Conservation (phyloP, 352 stramenopile species). For the Pythium phragmitis region DNA sequence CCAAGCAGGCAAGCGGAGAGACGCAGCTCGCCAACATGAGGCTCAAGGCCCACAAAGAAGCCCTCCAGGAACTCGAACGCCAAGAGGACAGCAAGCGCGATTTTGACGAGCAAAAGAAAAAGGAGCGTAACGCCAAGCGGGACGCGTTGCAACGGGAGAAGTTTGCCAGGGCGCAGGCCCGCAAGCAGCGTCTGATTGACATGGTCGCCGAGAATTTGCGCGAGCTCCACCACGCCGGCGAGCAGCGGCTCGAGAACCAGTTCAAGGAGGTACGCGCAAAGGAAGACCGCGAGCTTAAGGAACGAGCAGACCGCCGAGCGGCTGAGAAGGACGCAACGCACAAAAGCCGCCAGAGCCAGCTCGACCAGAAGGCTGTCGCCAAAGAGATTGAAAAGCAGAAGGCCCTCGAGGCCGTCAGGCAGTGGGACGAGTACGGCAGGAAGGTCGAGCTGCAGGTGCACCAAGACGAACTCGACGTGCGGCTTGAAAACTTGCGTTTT, state of each 20-base stretch:
- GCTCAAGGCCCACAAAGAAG: constrained; percentile 56
- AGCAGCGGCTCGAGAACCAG: constrained; percentile 62
- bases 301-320: constrained; percentile 57
- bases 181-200: constrained; percentile 86
- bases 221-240: constrained; percentile 62
- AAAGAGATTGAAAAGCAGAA: constrained; percentile 40
- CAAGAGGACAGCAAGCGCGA: constrained; percentile 72
- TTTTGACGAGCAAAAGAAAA: constrained; percentile 70
- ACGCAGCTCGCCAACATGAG: constrained; percentile 66
- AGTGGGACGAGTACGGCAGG: constrained; percentile 72
- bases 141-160: constrained; percentile 62
- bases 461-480: constrained; percentile 64
- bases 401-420: constrained; percentile 44
- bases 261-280: constrained; percentile 69
- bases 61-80: constrained; percentile 55
- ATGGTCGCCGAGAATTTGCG: constrained; percentile 71
- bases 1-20: constrained; percentile 59
- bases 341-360: constrained; percentile 54
- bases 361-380: constrained; percentile 47
- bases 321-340: constrained; percentile 61
- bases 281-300: constrained; percentile 63
- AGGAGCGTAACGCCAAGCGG: constrained; percentile 57
- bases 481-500: constrained; percentile 56
- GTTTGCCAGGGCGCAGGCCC: constrained; percentile 47
- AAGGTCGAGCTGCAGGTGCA: constrained; percentile 50